These are phyloP conservation scores for Claviceps sp. DNA, from an alignment of 2,329 filamentous ascomycete genomes.

Conservation along the genomic window DNA sequence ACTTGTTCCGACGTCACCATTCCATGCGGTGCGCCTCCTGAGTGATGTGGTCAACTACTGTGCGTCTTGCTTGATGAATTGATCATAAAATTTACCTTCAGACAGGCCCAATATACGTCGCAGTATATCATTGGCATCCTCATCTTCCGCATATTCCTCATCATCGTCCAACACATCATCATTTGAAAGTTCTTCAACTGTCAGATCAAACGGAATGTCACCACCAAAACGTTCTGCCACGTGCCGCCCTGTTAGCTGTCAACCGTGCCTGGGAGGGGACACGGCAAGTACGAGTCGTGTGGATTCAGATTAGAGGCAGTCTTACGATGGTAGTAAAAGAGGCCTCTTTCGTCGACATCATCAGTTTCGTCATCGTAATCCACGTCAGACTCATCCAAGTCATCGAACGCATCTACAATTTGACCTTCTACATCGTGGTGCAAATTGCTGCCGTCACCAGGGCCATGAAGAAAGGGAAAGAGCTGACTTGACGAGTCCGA, in stretches of 20 bases:
- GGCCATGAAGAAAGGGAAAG: not conserved
- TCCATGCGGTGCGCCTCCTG: conserved; percentile 15
- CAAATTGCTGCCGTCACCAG: conserved; percentile 4
- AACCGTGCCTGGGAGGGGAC: not conserved
- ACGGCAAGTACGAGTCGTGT: not conserved
- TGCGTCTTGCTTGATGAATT: too few relatives aligned
- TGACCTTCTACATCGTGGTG: conserved; percentile 6
- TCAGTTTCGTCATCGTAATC: conserved; percentile 11
- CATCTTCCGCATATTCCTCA: not conserved
- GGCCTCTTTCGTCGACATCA: conserved; percentile 10
- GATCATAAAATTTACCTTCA: conserved; percentile 13
- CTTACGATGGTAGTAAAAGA: conserved; percentile 10
- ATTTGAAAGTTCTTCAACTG: conserved; percentile 10
- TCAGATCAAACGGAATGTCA: conserved; percentile 12
- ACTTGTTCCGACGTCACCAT: conserved; percentile 25
- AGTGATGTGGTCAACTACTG: not conserved
- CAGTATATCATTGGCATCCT: conserved; percentile 16
- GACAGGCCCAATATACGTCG: conserved; percentile 22
- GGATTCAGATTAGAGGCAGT: not conserved
- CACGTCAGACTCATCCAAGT: conserved; percentile 4
- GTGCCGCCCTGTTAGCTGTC: not conserved
- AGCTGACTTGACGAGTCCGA: not conserved
- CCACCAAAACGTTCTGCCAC: conserved; percentile 1
- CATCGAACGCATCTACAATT: conserved; percentile 4
- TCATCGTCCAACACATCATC: conserved; percentile 10